Evolutionary conservation across 2,329 filamentous ascomycete species (phyloP).

Genomic region (Fusarium hainanense): DNA sequence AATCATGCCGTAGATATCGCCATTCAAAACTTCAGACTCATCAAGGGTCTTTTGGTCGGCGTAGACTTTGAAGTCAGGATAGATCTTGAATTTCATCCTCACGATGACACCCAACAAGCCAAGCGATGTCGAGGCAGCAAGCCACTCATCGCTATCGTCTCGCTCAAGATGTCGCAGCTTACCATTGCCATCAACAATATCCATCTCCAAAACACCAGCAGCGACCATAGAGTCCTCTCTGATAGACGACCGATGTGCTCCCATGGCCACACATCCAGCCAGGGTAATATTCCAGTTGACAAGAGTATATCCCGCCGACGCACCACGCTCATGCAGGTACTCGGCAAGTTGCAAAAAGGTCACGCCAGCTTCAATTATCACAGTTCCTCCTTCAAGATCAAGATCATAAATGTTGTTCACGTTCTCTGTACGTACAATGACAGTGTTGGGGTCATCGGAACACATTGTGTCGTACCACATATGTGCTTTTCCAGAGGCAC

Average conservation of each 20-base stretch:
- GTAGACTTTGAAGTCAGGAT: conserved; percentile 13
- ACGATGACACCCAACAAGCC: neutral
- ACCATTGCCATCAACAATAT: neutral
- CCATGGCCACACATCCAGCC: neutral
- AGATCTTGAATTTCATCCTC: conserved; percentile 15
- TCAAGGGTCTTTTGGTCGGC: neutral
- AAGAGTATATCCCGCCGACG: conserved; percentile 1
- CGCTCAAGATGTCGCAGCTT: neutral
- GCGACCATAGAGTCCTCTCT: conserved; percentile 5
- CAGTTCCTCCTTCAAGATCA: neutral
- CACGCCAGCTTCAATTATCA: conserved; percentile 7
- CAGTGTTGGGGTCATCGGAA: neutral
- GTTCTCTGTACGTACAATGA: conserved; percentile 7
- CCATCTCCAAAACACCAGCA: neutral
- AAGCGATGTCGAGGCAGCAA: neutral
- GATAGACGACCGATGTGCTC: neutral
- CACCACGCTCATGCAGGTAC: neutral
- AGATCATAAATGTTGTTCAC: conserved; percentile 7
- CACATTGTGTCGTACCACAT: conserved; percentile 24
- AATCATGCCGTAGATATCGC: conserved; percentile 8
- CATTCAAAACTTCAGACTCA: neutral
- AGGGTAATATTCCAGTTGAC: conserved; percentile 16
- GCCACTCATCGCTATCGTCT: conserved; percentile 1
- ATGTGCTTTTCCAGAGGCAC: neutral
- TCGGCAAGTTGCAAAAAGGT: neutral